These are phyloP conservation scores for Beauveria caledonica DNA, from an alignment of 2,329 filamentous ascomycete species.

Conservation along the genomic window DNA sequence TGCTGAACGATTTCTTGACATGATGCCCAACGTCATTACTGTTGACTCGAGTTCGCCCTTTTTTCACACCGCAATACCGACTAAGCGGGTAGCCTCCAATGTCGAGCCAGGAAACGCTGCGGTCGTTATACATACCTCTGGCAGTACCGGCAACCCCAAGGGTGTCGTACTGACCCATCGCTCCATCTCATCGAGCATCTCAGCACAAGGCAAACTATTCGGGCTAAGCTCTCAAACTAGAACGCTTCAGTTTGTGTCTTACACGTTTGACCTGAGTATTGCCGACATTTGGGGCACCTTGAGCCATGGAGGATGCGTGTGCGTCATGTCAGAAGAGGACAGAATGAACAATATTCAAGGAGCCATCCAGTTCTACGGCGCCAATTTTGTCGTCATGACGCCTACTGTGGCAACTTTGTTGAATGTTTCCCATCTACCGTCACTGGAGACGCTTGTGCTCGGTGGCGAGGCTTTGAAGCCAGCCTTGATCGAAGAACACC, in stretches of 20 bases:
- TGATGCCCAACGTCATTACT: neutral
- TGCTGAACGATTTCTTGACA: neutral
- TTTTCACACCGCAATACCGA: neutral
- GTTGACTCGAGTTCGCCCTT: neutral
- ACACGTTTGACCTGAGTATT: conserved; percentile 15
- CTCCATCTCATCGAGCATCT: neutral
- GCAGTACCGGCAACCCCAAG: conserved; percentile 12
- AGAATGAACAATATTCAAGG: conserved; percentile 14
- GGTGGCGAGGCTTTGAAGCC: conserved; percentile 2
- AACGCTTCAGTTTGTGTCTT: conserved; percentile 13
- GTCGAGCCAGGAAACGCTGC: neutral
- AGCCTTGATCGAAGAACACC: conserved; percentile 17
- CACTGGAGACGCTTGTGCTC: neutral
- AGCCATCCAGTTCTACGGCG: neutral
- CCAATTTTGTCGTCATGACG: conserved; percentile 9
- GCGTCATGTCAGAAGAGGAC: conserved; percentile 15
- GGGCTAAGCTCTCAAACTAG: conserved; percentile 21
- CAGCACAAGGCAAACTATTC: neutral
- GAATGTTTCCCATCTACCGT: conserved; percentile 4
- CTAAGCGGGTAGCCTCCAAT: neutral
- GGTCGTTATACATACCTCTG: conserved; percentile 11
- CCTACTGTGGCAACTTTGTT: neutral
- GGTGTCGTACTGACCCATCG: conserved; percentile 9
- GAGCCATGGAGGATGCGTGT: conserved; percentile 12
- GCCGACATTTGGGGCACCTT: conserved; percentile 13